A percentile compares a stretch with the other conserved stretches of the same genome.
phyloP scores from a whole-genome alignment of 2,329 filamentous ascomycete species.

The Berkeleyomyces rouxiae region DNA sequence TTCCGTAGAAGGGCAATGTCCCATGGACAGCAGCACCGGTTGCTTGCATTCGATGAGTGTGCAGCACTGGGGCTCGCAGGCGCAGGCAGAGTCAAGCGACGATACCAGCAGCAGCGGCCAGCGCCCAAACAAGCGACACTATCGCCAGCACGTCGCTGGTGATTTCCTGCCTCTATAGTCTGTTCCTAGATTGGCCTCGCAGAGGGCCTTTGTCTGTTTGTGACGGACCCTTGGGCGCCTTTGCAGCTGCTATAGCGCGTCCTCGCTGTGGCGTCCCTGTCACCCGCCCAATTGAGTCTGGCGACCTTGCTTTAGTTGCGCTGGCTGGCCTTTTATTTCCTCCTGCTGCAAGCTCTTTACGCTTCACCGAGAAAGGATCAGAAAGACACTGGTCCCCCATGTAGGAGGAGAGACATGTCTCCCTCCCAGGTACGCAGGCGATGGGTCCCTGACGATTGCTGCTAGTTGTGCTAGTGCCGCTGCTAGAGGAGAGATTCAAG shows the following conservation, averaged over 20 bases:
- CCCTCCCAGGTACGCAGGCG: background rate
- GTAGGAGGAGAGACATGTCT: background rate
- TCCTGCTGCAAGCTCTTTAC: background rate
- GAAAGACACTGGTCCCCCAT: background rate
- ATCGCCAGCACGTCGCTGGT: background rate
- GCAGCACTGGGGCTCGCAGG: too few species aligned
- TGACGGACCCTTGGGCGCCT: background rate
- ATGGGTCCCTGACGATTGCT: background rate
- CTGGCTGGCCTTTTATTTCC: background rate
- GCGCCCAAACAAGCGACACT: background rate
- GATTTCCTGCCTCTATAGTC: background rate
- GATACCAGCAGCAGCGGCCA: too few species aligned
- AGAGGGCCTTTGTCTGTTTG: background rate
- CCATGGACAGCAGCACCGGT: too few species aligned
- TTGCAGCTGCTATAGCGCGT: background rate
- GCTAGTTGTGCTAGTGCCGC: background rate
- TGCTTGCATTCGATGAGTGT: too few species aligned
- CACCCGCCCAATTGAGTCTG: too few species aligned
- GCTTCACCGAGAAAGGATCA: background rate
- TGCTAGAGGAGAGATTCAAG: background rate
- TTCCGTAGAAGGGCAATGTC: too few species aligned
- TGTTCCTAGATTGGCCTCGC: background rate
- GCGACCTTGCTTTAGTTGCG: too few species aligned
- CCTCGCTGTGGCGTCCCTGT: too few species aligned
- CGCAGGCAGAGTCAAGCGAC: too few species aligned